These are phyloP conservation scores for Aspergillus calidoustus DNA, from an alignment of 2,329 filamentous ascomycete genomes.

Conservation along the genomic window DNA sequence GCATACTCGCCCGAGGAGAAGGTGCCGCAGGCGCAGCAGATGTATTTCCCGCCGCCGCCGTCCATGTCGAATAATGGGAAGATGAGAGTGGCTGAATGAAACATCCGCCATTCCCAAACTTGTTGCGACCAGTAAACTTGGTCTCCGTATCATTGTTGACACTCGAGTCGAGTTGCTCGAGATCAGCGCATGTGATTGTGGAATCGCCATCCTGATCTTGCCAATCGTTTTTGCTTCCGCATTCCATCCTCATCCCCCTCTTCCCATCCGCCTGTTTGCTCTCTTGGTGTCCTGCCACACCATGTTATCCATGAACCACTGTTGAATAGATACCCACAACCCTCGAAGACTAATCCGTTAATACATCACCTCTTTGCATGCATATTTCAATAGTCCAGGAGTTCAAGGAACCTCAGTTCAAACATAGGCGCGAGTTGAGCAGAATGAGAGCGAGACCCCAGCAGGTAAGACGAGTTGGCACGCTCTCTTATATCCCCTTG, in stretches of 20 bases:
- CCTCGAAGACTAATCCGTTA: constrained; percentile 4
- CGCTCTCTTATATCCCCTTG: background rate
- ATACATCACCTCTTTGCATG: background rate
- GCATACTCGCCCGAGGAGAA: constrained; percentile 20
- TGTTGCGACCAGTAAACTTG: background rate
- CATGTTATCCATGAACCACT: background rate
- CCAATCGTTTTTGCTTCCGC: background rate
- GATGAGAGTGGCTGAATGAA: background rate
- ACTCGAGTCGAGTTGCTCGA: background rate
- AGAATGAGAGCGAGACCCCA: background rate
- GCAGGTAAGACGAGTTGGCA: too few relatives aligned
- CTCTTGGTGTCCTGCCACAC: background rate
- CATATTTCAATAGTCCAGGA: background rate
- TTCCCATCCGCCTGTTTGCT: background rate
- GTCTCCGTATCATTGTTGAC: background rate
- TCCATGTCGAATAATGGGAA: constrained; percentile 7
- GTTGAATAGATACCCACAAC: constrained; percentile 10
- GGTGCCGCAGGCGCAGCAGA: constrained; percentile 10
- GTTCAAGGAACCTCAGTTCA: too few relatives aligned
- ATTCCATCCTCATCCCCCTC: background rate
- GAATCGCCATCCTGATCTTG: background rate
- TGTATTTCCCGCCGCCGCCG: constrained; percentile 9
- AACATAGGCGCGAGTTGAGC: background rate
- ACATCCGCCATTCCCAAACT: too few relatives aligned
- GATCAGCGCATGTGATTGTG: background rate